Evolutionary conservation across 495 filamentous ascomycete species (phyloP).

Genomic region (Daldinia grandis): DNA sequence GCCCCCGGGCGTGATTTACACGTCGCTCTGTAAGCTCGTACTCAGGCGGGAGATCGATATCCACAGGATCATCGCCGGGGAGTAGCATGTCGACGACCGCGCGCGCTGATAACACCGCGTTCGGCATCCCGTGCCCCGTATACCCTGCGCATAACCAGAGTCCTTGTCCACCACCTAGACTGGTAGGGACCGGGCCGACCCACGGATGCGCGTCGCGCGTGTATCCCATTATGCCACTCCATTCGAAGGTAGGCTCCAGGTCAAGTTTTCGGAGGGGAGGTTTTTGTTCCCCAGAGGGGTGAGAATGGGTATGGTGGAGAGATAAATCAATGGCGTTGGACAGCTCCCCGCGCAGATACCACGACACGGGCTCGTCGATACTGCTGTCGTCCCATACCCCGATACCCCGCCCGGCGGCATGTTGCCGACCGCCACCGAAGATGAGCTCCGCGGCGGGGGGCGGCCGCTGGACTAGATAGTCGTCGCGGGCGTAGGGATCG

Average conservation of each 20-base stretch:
- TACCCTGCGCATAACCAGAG: constrained; percentile 63
- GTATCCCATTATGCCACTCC: constrained; percentile 88
- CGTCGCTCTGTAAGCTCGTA: constrained; percentile 58
- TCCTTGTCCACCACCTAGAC: constrained; percentile 45
- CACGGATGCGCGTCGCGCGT: constrained; percentile 72
- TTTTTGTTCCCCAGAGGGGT: neutral
- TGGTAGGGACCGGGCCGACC: constrained; percentile 66
- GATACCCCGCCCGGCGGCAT: constrained; percentile 58
- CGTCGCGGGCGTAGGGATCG: constrained; percentile 57
- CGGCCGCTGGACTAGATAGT: constrained; percentile 80
- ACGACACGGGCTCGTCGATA: constrained; percentile 61
- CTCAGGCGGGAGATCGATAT: constrained; percentile 51
- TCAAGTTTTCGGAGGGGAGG: constrained; percentile 43
- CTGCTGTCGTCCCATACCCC: constrained; percentile 65
- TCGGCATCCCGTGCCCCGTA: constrained; percentile 85
- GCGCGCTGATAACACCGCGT: constrained; percentile 72
- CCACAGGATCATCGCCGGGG: constrained; percentile 20
- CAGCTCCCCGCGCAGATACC: constrained; percentile 59
- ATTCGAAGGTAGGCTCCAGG: constrained; percentile 67
- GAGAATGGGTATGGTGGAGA: constrained; percentile 4
- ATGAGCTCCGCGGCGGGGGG: constrained; percentile 66
- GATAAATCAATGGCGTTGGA: constrained; percentile 45
- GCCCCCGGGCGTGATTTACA: constrained; percentile 38
- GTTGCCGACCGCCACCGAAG: constrained; percentile 63
- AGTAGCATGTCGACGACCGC: constrained; percentile 72